phyloP scores from a whole-genome alignment of 345 rosid genomes.

The Ceriops zippeliana region DNA sequence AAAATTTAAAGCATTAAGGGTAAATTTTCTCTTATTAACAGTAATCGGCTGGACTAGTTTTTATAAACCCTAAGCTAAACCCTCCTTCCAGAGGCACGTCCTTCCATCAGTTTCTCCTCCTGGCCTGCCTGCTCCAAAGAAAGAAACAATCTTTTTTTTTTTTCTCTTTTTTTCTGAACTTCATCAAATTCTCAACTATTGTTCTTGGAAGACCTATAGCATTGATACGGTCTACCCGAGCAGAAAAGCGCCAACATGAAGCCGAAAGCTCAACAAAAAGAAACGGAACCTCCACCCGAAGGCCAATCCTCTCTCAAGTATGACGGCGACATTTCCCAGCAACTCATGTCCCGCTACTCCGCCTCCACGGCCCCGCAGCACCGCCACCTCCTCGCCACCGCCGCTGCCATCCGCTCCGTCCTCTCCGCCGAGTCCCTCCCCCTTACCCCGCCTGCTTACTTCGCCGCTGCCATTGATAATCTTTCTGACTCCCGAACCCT shows the following conservation, averaged over 20 bases:
- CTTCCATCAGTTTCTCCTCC: background rate
- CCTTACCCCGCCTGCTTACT: slow-evolving; percentile 58
- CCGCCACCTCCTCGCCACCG: slow-evolving; percentile 84
- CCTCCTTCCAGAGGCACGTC: background rate
- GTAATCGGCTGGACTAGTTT: too few species aligned
- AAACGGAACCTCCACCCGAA: slow-evolving; percentile 2
- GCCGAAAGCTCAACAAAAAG: background rate
- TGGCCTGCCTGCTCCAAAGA: too few species aligned
- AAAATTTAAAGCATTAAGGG: too few species aligned
- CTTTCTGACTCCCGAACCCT: slow-evolving; percentile 27
- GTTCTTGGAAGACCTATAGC: too few species aligned
- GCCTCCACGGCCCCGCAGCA: slow-evolving; percentile 80
- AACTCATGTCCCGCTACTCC: slow-evolving; percentile 84
- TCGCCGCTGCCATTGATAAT: slow-evolving; percentile 64
- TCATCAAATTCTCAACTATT: too few species aligned
- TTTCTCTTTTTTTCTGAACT: too few species aligned
- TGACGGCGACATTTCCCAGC: slow-evolving; percentile 66
- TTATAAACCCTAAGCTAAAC: background rate
- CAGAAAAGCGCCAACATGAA: background rate
- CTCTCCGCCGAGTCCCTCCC: slow-evolving; percentile 65
- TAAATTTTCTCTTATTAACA: too few species aligned
- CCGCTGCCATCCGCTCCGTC: slow-evolving; percentile 83
- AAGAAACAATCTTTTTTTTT: too few species aligned
- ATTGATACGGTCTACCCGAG: too few species aligned
- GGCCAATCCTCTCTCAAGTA: slow-evolving; percentile 27